Evolutionary conservation across 257 asterid genomes (phyloP).

Genomic region (Misopates orontium): DNA sequence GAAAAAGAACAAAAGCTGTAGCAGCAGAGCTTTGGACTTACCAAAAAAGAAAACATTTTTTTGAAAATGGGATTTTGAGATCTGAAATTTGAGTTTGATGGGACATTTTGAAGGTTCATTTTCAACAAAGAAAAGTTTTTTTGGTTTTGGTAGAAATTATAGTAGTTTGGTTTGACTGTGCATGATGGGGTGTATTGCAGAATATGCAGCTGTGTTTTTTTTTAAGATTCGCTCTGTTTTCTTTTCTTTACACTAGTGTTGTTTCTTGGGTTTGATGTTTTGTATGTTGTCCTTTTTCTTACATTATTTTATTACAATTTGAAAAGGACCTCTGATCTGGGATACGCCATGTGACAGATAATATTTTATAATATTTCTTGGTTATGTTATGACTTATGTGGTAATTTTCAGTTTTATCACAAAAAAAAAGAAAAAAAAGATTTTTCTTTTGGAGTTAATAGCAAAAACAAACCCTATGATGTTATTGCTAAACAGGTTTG

Average conservation of each 20-base stretch:
- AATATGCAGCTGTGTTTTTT: constrained; percentile 30
- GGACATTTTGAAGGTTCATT: constrained; percentile 29
- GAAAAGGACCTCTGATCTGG: neutral
- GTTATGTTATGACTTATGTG: too few relatives aligned
- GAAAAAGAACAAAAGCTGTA: constrained; percentile 27
- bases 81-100: constrained; percentile 41
- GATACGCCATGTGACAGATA: neutral
- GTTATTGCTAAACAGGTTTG: too few relatives aligned
- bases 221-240: constrained; percentile 33
- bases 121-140: constrained; percentile 11
- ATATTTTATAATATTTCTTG: neutral
- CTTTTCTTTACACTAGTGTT: too few relatives aligned
- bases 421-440: too few relatives aligned
- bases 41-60: too few relatives aligned
- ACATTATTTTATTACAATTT: neutral
- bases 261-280: constrained; percentile 4
- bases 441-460: too few relatives aligned
- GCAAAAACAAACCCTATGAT: too few relatives aligned
- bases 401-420: too few relatives aligned
- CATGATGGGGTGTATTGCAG: constrained; percentile 10
- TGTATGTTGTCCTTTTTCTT: constrained; percentile 1
- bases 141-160: neutral
- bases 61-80: constrained; percentile 33
- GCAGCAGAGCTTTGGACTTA: too few relatives aligned
- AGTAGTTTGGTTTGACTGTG: constrained; percentile 27